Conservation (phyloP, 768 basidiomycete genomes). For the Leccinum pellstonianum region DNA sequence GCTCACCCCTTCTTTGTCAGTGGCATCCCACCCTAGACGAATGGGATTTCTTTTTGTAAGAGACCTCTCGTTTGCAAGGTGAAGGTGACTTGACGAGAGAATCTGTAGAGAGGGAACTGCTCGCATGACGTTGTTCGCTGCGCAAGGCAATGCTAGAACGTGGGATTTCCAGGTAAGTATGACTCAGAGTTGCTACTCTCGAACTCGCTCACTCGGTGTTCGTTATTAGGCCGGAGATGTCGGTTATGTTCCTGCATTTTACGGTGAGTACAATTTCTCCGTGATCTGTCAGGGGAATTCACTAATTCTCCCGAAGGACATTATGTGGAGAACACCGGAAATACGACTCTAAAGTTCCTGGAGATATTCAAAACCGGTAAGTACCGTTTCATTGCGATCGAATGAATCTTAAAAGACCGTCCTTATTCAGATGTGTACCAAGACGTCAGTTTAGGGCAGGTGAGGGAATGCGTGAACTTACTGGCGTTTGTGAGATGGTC, state of each 20-base stretch:
- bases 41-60: slow-evolving; percentile 60
- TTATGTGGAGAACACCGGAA: slow-evolving; percentile 55
- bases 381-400: background rate
- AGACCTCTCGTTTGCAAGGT: background rate
- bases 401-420: background rate
- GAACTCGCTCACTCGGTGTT: background rate
- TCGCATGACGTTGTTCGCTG: slow-evolving; percentile 58
- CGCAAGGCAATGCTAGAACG: slow-evolving; percentile 51
- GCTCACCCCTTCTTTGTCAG: slow-evolving; percentile 32
- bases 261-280: slow-evolving; percentile 8
- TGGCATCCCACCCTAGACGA: slow-evolving; percentile 73
- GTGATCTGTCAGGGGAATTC: background rate
- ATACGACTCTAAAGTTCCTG: slow-evolving; percentile 46
- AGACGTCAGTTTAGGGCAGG: slow-evolving; percentile 47
- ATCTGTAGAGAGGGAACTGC: slow-evolving; percentile 46
- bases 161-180: slow-evolving; percentile 52
- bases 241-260: slow-evolving; percentile 13
- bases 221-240: slow-evolving; percentile 25
- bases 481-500: background rate
- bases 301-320: slow-evolving; percentile 35
- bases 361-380: slow-evolving; percentile 47
- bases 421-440: slow-evolving; percentile 22
- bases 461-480: slow-evolving; percentile 19
- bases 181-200: background rate
- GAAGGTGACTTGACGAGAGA: background rate